A percentile compares a stretch with the other conserved stretches of the same genome.
These are phyloP conservation scores for Chaetomium strumarium DNA, from an alignment of 2,329 filamentous ascomycete species.

Conservation along the genomic window DNA sequence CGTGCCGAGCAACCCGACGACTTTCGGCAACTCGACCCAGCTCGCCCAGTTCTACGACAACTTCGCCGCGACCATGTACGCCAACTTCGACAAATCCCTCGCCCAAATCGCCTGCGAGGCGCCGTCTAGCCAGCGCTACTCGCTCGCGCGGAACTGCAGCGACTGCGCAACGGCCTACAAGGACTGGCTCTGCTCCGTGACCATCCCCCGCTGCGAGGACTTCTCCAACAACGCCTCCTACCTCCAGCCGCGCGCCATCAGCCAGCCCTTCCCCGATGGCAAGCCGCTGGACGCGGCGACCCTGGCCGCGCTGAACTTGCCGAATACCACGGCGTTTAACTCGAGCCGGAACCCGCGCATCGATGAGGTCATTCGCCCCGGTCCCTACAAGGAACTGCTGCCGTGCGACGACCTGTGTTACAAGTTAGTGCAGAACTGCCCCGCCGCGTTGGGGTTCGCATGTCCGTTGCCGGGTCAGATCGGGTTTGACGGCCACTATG, in stretches of 20 bases:
- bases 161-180: conserved; percentile 82
- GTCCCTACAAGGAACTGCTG: conserved; percentile 88
- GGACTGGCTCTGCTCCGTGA: conserved; percentile 88
- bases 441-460: conserved; percentile 64
- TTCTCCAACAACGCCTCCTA: conserved; percentile 50
- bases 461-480: conserved; percentile 54
- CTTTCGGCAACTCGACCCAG: conserved; percentile 49
- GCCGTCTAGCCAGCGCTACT: conserved; percentile 67
- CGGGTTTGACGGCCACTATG: conserved; percentile 45
- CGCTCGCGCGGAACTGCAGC: conserved; percentile 67
- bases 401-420: conserved; percentile 88
- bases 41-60: conserved; percentile 73
- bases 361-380: conserved; percentile 65
- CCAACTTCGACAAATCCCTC: conserved; percentile 74
- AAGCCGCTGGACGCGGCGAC: conserved; percentile 38
- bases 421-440: conserved; percentile 77
- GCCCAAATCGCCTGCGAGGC: conserved; percentile 83
- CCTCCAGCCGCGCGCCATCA: conserved; percentile 66
- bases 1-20: conserved; percentile 71
- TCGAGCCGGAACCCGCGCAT: conserved; percentile 66
- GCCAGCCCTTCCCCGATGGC: conserved; percentile 65
- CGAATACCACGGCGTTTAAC: conserved; percentile 38
- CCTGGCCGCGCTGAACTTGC: conserved; percentile 23
- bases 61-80: conserved; percentile 62
- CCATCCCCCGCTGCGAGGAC: conserved; percentile 87